A percentile compares a stretch with the other conserved stretches of the same genome.
Conservation (phyloP, 192 early-diverging fungal genomes). For the Coemansia nantahalensis region DNA sequence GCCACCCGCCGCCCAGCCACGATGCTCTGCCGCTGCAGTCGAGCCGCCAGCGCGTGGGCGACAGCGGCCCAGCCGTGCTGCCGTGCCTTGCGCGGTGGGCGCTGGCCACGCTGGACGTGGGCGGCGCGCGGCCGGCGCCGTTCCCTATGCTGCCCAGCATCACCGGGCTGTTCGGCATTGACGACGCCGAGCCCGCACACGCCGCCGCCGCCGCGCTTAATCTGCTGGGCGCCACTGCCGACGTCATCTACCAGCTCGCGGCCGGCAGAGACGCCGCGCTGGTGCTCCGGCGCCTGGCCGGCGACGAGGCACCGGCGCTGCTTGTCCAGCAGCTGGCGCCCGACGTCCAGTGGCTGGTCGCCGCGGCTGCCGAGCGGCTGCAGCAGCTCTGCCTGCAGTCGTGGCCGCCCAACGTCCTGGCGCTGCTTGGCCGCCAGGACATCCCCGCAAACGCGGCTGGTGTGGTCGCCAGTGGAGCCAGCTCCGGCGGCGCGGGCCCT, state of each 20-base stretch:
- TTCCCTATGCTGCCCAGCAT: constrained; percentile 27
- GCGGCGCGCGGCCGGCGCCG: neutral
- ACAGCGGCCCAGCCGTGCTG: constrained; percentile 4
- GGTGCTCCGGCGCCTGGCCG: constrained; percentile 16
- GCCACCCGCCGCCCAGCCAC: neutral
- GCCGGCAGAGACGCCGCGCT: constrained; percentile 4
- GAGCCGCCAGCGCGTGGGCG: constrained; percentile 7
- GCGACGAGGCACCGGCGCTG: neutral
- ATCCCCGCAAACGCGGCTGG: constrained; percentile 32
- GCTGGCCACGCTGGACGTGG: neutral
- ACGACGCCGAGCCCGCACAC: constrained; percentile 23
- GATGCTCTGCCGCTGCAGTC: neutral
- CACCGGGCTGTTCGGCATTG: constrained; percentile 25
- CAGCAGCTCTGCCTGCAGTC: constrained; percentile 7
- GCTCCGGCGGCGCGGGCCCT: too few species aligned
- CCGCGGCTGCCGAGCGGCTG: constrained; percentile 4
- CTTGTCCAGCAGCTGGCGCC: constrained; percentile 19
- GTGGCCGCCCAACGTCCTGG: constrained; percentile 30
- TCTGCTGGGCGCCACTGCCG: constrained; percentile 12
- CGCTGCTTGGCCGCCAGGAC: constrained; percentile 38
- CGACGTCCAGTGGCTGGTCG: constrained; percentile 35
- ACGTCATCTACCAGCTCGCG: constrained; percentile 18
- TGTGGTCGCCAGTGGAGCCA: too few species aligned
- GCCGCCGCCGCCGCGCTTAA: constrained; percentile 11
- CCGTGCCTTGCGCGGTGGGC: constrained; percentile 35